phyloP scores from a whole-genome alignment of 1,139 yeast species.

The Yamadazyma atlantica region DNA sequence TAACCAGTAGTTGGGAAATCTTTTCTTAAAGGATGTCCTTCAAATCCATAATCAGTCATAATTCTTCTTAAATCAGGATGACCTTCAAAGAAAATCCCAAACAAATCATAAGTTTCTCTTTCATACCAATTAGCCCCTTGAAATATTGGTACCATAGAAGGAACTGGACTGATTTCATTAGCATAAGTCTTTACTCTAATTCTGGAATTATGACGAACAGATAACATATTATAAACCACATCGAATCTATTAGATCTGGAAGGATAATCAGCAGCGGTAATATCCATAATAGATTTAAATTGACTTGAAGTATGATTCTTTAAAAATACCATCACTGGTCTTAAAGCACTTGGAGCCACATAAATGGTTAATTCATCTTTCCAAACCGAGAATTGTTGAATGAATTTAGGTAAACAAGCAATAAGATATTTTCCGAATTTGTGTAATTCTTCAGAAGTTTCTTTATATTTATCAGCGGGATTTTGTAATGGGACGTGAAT shows the following conservation, averaged over 20 bases:
- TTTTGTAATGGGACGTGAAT: constrained; percentile 62
- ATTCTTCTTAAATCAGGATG: constrained; percentile 91
- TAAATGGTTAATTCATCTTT: constrained; percentile 81
- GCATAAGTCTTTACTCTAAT: constrained; percentile 90
- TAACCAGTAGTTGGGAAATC: constrained; percentile 93
- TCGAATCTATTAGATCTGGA: constrained; percentile 83
- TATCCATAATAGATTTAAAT: constrained; percentile 75
- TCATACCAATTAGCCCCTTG: constrained; percentile 91
- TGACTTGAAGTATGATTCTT: constrained; percentile 80
- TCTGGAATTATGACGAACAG: constrained; percentile 83
- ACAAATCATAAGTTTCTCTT: constrained; percentile 85
- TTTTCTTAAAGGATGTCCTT: constrained; percentile 88
- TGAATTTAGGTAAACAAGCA: constrained; percentile 76
- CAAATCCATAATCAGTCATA: constrained; percentile 90
- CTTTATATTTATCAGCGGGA: constrained; percentile 76
- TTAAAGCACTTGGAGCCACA: constrained; percentile 73
- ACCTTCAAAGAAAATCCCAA: constrained; percentile 81
- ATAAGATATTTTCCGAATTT: constrained; percentile 79
- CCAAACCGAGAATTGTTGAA: constrained; percentile 87
- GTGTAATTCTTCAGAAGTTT: constrained; percentile 72
- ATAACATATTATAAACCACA: constrained; percentile 78
- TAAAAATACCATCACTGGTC: constrained; percentile 69
- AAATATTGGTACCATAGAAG: constrained; percentile 67
- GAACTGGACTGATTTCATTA: constrained; percentile 78
- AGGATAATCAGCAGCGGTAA: constrained; percentile 88